These are phyloP conservation scores for Cyberlindnera americana DNA, from an alignment of 805 yeast species.

Conservation along the genomic window DNA sequence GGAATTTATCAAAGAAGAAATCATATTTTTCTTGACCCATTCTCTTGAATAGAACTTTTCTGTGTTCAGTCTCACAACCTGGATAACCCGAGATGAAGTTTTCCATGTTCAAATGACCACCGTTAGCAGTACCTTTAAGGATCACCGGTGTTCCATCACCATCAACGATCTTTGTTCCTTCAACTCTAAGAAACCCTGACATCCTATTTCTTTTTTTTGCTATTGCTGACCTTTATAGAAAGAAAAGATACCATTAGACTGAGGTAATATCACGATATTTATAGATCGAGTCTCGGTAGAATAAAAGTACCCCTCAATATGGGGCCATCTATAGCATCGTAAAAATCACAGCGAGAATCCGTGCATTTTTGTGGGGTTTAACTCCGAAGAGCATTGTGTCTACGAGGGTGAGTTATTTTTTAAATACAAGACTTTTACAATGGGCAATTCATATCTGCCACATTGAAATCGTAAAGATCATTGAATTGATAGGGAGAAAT, in stretches of 20 bases:
- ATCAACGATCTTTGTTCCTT: constrained; percentile 47
- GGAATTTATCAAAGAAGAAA: constrained; percentile 48
- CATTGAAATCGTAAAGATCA: not conserved
- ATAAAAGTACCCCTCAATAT: no score
- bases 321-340: no score
- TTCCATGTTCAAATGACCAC: constrained; percentile 52
- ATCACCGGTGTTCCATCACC: constrained; percentile 36
- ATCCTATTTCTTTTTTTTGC: not conserved
- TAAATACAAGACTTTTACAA: no score
- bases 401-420: no score
- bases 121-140: constrained; percentile 44
- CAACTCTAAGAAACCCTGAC: constrained; percentile 33
- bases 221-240: no score
- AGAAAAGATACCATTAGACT: no score
- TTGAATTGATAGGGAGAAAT: no score
- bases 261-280: no score
- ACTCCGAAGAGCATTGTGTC: no score
- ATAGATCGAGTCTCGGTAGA: no score
- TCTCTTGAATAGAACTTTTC: constrained; percentile 33
- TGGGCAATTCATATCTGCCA: not conserved
- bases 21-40: constrained; percentile 46
- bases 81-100: constrained; percentile 54
- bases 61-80: constrained; percentile 49
- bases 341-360: constrained; percentile 1
- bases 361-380: not conserved